These are phyloP conservation scores for Aulographum hederae DNA, from an alignment of 2,329 filamentous ascomycete genomes.

Conservation along the genomic window DNA sequence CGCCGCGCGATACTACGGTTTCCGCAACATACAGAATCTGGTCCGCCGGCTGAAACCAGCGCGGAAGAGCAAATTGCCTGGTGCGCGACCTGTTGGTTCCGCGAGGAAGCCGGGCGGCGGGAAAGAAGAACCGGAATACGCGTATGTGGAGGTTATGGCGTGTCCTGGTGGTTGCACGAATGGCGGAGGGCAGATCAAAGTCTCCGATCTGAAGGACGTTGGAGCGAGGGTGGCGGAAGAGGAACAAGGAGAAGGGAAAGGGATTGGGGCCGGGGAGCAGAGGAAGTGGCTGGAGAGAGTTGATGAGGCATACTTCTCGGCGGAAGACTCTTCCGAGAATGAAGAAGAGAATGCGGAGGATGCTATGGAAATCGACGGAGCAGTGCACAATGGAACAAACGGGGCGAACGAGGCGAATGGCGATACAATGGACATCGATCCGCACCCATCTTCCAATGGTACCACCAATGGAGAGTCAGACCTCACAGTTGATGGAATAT, in stretches of 20 bases:
- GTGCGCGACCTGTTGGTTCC: constrained; percentile 43
- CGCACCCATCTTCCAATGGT: neutral
- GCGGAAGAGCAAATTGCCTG: constrained; percentile 60
- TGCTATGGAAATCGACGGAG: constrained; percentile 6
- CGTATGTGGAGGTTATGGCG: constrained; percentile 98
- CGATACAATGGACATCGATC: constrained; percentile 2
- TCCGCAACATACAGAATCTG: constrained; percentile 95
- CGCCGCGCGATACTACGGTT: constrained; percentile 86
- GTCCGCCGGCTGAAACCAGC: constrained; percentile 81
- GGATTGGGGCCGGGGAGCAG: constrained; percentile 61
- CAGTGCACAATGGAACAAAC: neutral
- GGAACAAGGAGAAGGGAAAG: constrained; percentile 28
- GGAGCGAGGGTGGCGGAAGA: constrained; percentile 12
- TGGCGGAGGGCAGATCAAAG: constrained; percentile 86
- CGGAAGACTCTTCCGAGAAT: constrained; percentile 14
- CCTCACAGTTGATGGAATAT: constrained; percentile 42
- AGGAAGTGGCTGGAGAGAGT: constrained; percentile 41
- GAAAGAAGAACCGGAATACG: constrained; percentile 51
- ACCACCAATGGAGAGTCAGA: constrained; percentile 2
- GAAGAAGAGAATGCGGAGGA: constrained; percentile 10
- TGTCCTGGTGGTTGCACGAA: constrained; percentile 98
- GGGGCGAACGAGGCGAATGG: no score
- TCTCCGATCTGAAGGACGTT: constrained; percentile 48
- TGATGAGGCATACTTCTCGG: constrained; percentile 71
- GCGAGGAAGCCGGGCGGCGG: constrained; percentile 28